Percentiles rank a stretch among this genome's conserved stretches.
Conservation (phyloP, 306 rosid genomes). For the Quillaja saponaria region DNA sequence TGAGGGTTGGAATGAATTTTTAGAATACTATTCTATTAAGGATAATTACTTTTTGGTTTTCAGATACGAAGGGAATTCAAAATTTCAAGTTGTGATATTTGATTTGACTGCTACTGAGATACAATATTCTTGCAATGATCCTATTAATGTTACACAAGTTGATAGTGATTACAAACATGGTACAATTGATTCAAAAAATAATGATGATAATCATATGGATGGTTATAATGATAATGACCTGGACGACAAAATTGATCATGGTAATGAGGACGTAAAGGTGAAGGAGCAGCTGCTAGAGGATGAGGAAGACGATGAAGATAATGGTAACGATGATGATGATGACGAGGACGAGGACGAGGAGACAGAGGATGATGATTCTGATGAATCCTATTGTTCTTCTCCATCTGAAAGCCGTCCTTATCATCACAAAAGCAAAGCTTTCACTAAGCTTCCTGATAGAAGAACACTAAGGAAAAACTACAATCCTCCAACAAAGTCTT, state of each 20-base stretch:
- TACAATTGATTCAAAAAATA: background rate
- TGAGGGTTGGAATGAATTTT: conserved; percentile 22
- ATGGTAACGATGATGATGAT: background rate
- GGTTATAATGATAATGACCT: background rate
- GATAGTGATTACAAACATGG: too few relatives aligned
- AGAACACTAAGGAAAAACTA: background rate
- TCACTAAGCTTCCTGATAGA: conserved; percentile 3
- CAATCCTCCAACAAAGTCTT: background rate
- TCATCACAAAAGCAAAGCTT: background rate
- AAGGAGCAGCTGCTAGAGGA: too few relatives aligned
- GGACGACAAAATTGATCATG: too few relatives aligned
- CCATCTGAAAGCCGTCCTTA: background rate
- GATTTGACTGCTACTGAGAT: conserved; percentile 27
- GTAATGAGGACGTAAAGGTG: too few relatives aligned
- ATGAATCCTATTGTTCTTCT: background rate
- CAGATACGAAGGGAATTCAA: conserved; percentile 24
- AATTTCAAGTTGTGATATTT: conserved; percentile 22
- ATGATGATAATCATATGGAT: too few relatives aligned
- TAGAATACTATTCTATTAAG: conserved; percentile 18
- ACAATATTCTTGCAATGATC: conserved; percentile 14
- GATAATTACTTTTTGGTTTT: conserved; percentile 26
- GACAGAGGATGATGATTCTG: conserved; percentile 1
- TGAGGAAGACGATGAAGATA: background rate
- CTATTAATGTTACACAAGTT: background rate
- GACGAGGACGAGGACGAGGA: background rate